phyloP scores from a whole-genome alignment of 306 rosid species.

The Trifolium pratense region DNA sequence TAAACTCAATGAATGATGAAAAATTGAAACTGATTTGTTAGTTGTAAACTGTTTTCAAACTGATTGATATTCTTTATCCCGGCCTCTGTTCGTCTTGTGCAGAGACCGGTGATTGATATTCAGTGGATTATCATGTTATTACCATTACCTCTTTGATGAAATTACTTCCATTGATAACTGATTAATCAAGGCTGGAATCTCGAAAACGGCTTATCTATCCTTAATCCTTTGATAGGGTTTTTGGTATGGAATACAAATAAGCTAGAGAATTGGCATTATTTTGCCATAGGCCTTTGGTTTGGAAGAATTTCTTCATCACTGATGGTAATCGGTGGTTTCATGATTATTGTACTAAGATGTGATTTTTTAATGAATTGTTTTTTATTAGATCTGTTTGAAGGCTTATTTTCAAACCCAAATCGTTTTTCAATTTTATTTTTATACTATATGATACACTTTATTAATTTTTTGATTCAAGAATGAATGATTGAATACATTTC shows the following conservation, averaged over 20 bases:
- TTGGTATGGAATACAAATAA: conserved; percentile 74
- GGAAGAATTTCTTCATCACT: conserved; percentile 57
- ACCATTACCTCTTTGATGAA: conserved; percentile 40
- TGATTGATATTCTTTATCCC: too few relatives aligned
- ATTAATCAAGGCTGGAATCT: conserved; percentile 94
- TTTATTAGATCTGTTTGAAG: too few relatives aligned
- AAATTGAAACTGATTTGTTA: neutral
- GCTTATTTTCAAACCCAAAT: neutral
- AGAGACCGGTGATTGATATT: too few relatives aligned
- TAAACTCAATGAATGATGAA: neutral
- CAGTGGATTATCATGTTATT: conserved; percentile 15
- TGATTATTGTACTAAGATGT: neutral
- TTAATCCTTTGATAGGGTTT: conserved; percentile 42
- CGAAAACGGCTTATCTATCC: conserved; percentile 58
- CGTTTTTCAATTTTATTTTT: too few relatives aligned
- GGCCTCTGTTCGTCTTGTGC: too few relatives aligned
- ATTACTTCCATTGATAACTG: conserved; percentile 46
- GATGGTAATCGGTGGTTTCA: conserved; percentile 14
- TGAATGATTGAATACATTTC: too few relatives aligned
- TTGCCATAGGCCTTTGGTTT: conserved; percentile 93
- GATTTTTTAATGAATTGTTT: too few relatives aligned
- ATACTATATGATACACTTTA: neutral
- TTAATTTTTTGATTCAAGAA: too few relatives aligned
- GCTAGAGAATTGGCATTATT: conserved; percentile 84
- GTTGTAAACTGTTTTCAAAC: neutral